Percentiles rank a stretch among this genome's conserved stretches.
Evolutionary conservation across 208 protist genomes (phyloP).

Genomic region (Novymonas esmeraldas): DNA sequence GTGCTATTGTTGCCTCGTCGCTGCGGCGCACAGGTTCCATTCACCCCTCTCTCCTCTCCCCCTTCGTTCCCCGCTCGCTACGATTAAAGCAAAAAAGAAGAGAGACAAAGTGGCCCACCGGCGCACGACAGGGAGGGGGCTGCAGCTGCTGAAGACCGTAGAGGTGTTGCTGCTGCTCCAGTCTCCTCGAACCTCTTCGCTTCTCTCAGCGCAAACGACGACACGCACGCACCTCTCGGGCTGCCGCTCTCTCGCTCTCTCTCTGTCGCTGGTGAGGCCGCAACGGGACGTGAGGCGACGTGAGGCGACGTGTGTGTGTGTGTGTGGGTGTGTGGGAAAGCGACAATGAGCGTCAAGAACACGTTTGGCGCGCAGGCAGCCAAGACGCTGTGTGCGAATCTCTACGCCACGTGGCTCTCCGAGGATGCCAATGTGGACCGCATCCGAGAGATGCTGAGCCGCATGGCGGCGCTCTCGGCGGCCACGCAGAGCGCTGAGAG

Average conservation of each 20-base stretch:
- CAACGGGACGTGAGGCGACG: too few relatives aligned
- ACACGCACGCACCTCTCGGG: too few relatives aligned
- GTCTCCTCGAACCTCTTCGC: too few relatives aligned
- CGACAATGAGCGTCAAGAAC: constrained; percentile 30
- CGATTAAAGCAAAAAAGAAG: too few relatives aligned
- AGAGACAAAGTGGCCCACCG: too few relatives aligned
- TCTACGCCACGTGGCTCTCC: constrained; percentile 77
- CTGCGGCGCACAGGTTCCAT: background rate
- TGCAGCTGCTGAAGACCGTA: too few relatives aligned
- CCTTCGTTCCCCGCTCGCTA: background rate
- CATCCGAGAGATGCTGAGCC: constrained; percentile 56
- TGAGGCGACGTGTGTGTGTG: too few relatives aligned
- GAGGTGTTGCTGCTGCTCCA: too few relatives aligned
- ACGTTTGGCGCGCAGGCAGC: constrained; percentile 44
- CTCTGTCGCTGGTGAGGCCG: too few relatives aligned
- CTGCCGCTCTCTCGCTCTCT: too few relatives aligned
- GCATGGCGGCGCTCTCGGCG: constrained; percentile 30
- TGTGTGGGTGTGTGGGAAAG: background rate
- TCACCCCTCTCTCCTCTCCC: background rate
- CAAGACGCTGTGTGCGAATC: constrained; percentile 72
- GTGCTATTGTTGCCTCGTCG: background rate
- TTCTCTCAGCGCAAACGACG: too few relatives aligned
- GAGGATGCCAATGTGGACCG: constrained; percentile 47
- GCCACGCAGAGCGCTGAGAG: constrained; percentile 24
- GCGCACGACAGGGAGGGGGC: too few relatives aligned